Conservation (phyloP, 1,284 basidiomycete species). For the Moesziomyces sp. region DNA sequence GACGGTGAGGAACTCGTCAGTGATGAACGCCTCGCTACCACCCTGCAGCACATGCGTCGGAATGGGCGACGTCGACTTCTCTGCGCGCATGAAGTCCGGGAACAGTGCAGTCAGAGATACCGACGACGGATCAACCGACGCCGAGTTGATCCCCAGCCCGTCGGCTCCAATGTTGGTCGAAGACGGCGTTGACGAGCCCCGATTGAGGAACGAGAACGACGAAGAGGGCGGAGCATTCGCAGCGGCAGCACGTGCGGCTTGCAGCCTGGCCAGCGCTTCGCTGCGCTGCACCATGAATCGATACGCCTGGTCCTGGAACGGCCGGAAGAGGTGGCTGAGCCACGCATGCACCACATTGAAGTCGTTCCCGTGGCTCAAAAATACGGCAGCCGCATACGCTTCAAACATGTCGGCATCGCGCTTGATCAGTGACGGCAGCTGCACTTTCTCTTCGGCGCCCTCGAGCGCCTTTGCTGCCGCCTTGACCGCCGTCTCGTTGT, state of each 20-base stretch:
- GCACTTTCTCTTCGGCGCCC: constrained; percentile 21
- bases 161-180: constrained; percentile 18
- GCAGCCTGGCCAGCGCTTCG: constrained; percentile 25
- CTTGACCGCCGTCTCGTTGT: constrained; percentile 1
- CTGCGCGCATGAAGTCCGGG: constrained; percentile 20
- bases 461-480: neutral
- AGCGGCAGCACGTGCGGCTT: constrained; percentile 21
- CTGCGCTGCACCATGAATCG: constrained; percentile 48
- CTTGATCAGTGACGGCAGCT: constrained; percentile 35
- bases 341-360: constrained; percentile 46
- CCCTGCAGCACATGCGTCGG: constrained; percentile 16
- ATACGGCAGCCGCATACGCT: constrained; percentile 46
- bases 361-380: constrained; percentile 35
- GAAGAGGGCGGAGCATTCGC: constrained; percentile 5
- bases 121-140: constrained; percentile 24
- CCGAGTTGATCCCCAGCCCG: constrained; percentile 20
- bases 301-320: constrained; percentile 50
- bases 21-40: constrained; percentile 24
- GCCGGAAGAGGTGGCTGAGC: constrained; percentile 37
- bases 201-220: neutral
- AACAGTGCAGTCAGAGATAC: constrained; percentile 26
- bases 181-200: neutral
- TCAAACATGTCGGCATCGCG: constrained; percentile 52
- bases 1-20: constrained; percentile 45
- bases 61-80: constrained; percentile 8